Evolutionary conservation across 768 basidiomycete species (phyloP).

Genomic region (Leccinum barrowsii): DNA sequence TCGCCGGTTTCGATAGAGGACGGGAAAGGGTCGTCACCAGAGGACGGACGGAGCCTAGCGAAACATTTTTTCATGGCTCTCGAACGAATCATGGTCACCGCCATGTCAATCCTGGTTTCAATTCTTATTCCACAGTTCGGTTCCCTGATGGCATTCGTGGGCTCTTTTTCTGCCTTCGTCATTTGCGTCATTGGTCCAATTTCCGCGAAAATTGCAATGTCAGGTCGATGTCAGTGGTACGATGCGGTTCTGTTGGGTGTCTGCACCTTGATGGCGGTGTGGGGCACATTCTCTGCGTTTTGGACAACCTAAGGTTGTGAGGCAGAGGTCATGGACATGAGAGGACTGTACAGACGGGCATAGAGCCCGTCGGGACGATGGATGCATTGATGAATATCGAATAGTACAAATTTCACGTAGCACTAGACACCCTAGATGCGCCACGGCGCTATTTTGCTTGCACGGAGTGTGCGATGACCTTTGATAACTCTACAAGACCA

Average conservation of each 20-base stretch:
- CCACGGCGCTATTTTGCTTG: constrained; percentile 40
- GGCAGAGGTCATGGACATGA: background rate
- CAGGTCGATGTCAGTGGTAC: constrained; percentile 42
- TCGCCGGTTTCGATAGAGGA: constrained; percentile 22
- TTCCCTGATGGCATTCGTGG: constrained; percentile 84
- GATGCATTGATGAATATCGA: background rate
- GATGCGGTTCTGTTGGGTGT: constrained; percentile 54
- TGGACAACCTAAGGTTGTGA: constrained; percentile 26
- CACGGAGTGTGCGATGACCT: constrained; percentile 70
- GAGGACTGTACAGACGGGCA: background rate
- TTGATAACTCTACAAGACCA: constrained; percentile 57
- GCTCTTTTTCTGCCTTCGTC: constrained; percentile 80
- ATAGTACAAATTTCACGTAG: background rate
- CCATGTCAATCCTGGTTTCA: constrained; percentile 63
- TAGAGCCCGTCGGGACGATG: background rate
- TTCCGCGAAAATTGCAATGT: constrained; percentile 61
- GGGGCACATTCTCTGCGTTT: constrained; percentile 74
- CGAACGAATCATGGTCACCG: constrained; percentile 57
- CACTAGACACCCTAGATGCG: constrained; percentile 3
- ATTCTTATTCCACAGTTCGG: constrained; percentile 79
- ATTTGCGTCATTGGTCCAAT: constrained; percentile 78
- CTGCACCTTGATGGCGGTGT: constrained; percentile 64
- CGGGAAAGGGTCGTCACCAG: constrained; percentile 20
- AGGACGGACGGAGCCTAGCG: constrained; percentile 8
- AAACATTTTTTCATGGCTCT: constrained; percentile 44